These are phyloP conservation scores for Metschnikowia noctiluminum DNA, from an alignment of 805 yeast species.

Conservation along the genomic window DNA sequence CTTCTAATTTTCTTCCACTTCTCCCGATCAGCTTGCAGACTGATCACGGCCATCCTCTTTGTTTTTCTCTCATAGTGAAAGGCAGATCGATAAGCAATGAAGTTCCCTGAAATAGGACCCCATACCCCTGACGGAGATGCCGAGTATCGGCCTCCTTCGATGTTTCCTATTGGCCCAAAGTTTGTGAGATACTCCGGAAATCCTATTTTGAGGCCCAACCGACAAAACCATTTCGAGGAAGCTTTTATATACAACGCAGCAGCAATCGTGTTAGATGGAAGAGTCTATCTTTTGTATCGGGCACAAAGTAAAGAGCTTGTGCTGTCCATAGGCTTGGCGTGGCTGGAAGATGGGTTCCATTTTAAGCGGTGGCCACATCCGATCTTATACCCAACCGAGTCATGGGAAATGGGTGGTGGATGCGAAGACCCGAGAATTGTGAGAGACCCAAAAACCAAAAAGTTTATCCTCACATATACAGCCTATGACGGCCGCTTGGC, in stretches of 20 bases:
- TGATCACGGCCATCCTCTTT: not conserved
- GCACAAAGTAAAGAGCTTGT: conserved; percentile 35
- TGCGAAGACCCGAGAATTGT: conserved; percentile 43
- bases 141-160: conserved; percentile 30
- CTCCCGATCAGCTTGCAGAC: too few species aligned
- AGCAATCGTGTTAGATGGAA: conserved; percentile 38
- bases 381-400: conserved; percentile 33
- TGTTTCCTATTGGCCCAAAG: conserved; percentile 40
- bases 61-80: not conserved
- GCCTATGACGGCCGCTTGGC: conserved; percentile 35
- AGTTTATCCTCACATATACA: conserved; percentile 39
- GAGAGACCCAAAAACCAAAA: conserved; percentile 32
- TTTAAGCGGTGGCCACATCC: conserved; percentile 32
- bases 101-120: conserved; percentile 25
- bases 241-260: conserved; percentile 41
- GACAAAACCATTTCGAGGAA: conserved; percentile 34
- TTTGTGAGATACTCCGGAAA: conserved; percentile 33
- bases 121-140: conserved; percentile 30
- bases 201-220: conserved; percentile 39
- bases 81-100: not conserved
- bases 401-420: conserved; percentile 41
- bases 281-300: conserved; percentile 35
- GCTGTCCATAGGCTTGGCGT: conserved; percentile 39
- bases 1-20: too few species aligned
- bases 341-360: conserved; percentile 38